Conservation (phyloP, 805 yeast species). For the Candida krabiensis region DNA sequence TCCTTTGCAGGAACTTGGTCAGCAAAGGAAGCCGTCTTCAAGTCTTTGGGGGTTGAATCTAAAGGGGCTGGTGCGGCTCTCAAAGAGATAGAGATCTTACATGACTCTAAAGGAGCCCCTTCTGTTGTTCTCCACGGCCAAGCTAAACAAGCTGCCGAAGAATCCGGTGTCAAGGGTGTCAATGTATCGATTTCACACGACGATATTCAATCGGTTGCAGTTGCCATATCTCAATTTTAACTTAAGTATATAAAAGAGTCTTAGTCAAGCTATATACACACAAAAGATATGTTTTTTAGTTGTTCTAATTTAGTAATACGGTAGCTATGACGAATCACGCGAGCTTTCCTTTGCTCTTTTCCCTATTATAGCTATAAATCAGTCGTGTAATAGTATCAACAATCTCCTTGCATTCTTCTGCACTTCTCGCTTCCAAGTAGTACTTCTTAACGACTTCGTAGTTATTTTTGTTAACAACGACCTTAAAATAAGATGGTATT, state of each 20-base stretch:
- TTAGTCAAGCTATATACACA: no score
- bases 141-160: constrained; percentile 72
- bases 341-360: constrained; percentile 1
- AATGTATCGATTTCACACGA: constrained; percentile 94
- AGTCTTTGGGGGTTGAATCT: constrained; percentile 84
- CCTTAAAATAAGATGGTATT: constrained; percentile 76
- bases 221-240: constrained; percentile 71
- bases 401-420: constrained; percentile 67
- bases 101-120: constrained; percentile 79
- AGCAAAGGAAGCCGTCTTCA: constrained; percentile 98
- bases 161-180: constrained; percentile 67
- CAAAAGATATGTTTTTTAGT: no score
- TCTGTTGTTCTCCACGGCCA: constrained; percentile 71
- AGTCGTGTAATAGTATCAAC: constrained; percentile 66
- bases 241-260: neutral
- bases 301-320: no score
- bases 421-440: constrained; percentile 74
- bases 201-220: constrained; percentile 96
- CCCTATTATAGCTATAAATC: constrained; percentile 44
- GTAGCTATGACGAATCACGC: no score
- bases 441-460: constrained; percentile 72
- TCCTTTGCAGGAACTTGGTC: constrained; percentile 99
- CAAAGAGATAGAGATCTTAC: constrained; percentile 83
- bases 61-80: constrained; percentile 95
- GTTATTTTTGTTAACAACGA: constrained; percentile 62